A percentile compares a stretch with the other conserved stretches of the same genome.
These are phyloP conservation scores for Arctium minus DNA, from an alignment of 129 eudicot genomes.

Conservation along the genomic window DNA sequence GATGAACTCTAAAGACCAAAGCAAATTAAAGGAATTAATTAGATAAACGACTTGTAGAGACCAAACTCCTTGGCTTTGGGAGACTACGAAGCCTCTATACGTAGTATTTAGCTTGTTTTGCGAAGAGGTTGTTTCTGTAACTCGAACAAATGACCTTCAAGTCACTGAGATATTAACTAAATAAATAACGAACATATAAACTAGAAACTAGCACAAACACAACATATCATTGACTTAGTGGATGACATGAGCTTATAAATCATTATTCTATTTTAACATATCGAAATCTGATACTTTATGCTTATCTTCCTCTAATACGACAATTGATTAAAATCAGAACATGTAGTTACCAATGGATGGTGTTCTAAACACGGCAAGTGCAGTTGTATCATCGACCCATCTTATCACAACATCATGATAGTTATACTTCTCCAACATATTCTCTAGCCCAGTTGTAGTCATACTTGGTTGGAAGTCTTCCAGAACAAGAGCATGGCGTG, in stretches of 20 bases:
- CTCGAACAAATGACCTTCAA: not conserved
- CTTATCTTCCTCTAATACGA: not conserved
- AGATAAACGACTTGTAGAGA: not conserved
- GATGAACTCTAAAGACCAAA: not conserved
- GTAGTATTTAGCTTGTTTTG: not conserved
- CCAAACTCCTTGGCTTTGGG: not conserved
- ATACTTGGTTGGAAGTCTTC: constrained; percentile 76
- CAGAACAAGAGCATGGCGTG: constrained; percentile 85
- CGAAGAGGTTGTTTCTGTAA: not conserved
- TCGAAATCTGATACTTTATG: not conserved
- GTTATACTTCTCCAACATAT: constrained; percentile 57
- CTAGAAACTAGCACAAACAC: not conserved
- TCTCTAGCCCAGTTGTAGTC: constrained; percentile 79
- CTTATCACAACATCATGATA: constrained; percentile 69
- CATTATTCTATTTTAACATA: not conserved
- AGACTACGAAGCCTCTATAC: not conserved
- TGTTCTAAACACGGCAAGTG: constrained; percentile 87
- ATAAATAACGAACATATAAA: not conserved
- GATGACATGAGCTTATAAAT: not conserved
- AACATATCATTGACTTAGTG: not conserved
- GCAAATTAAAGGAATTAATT: not conserved
- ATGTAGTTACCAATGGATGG: constrained; percentile 67
- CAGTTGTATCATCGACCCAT: constrained; percentile 90
- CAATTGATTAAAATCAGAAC: not conserved
- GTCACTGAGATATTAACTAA: not conserved